Percentiles rank a stretch among this genome's conserved stretches.
phyloP scores from a whole-genome alignment of 192 early-diverging fungal species.

The Backusella liffmaniae region DNA sequence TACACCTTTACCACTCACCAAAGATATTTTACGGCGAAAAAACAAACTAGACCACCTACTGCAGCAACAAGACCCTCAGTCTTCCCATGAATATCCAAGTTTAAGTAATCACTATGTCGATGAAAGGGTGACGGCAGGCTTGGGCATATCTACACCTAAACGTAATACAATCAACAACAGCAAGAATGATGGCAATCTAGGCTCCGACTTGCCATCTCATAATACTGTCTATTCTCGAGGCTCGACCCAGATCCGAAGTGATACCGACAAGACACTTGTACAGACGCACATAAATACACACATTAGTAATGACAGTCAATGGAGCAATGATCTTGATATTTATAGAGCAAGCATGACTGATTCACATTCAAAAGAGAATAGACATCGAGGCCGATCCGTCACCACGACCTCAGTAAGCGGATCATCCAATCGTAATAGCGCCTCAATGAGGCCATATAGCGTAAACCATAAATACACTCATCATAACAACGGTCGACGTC shows the following conservation, averaged over 20 bases:
- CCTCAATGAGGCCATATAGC: conserved; percentile 12
- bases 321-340: conserved; percentile 12
- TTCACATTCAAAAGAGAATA: neutral
- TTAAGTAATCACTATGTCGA: conserved; percentile 4
- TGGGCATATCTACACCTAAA: conserved; percentile 17
- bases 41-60: conserved; percentile 31
- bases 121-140: conserved; percentile 20
- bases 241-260: neutral
- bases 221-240: neutral
- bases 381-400: neutral
- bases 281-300: neutral
- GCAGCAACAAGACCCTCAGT: neutral
- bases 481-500: neutral
- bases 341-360: neutral
- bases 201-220: neutral
- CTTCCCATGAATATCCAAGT: neutral
- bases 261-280: neutral
- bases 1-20: conserved; percentile 31
- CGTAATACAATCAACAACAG: neutral
- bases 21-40: conserved; percentile 27
- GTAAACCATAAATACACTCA: conserved; percentile 5
- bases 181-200: neutral
- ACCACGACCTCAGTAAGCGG: conserved; percentile 6
- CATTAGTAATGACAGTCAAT: neutral
- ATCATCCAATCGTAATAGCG: conserved; percentile 15